Evolutionary conservation across 2,329 filamentous ascomycete genomes (phyloP), one percentile per base, ranked within the genome.

Genomic region (Nannizzia gypsea): DNA sequence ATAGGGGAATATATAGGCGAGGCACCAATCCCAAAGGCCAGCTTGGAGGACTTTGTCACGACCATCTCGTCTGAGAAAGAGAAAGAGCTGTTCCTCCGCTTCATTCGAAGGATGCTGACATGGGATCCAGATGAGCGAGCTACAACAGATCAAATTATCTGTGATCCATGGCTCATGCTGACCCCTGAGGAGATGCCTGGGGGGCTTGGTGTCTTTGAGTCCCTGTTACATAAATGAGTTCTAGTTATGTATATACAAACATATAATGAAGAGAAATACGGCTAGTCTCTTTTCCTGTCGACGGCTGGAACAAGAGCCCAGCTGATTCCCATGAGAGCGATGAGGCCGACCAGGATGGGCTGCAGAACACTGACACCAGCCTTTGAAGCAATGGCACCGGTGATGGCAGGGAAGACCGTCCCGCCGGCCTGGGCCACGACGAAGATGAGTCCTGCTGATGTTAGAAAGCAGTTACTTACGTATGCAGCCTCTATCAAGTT

Each of bases 341-440:
- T 65, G 8, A 82, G 65, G 0, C 70, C 78, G 6, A 80, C 74
- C 1, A 82, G 68, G 15, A 83, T 77, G 0, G 80, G 80, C 62
- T 81, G 80, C 57, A 83, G 62, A 0, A 80, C 74, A 0, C 71
- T 68, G 0, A 82, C 80, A 0, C 80, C 79, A 0, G 71, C 69
- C 1, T 66, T 63, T 0, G 75, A 67, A 0, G 79, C 79, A 11
- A 83, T 72, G 1, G 82, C 66, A 1, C 81, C 81, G 0, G 81
- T 83, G 1, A 83, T 63, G 1, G 81, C 76, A 0, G 82, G 81
- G 60, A 83, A 83, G 0, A 82, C 64, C 0, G 79, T 77, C 0
- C 80, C 81, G 1, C 81, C 81, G 3, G 80, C 74, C 65, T 83
- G 81, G 0, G 80, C 80, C 20, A 82, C 72, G 0, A 83, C 78